These are phyloP conservation scores for Lentinula detonsa DNA, from an alignment of 768 basidiomycete genomes.

Conservation along the genomic window DNA sequence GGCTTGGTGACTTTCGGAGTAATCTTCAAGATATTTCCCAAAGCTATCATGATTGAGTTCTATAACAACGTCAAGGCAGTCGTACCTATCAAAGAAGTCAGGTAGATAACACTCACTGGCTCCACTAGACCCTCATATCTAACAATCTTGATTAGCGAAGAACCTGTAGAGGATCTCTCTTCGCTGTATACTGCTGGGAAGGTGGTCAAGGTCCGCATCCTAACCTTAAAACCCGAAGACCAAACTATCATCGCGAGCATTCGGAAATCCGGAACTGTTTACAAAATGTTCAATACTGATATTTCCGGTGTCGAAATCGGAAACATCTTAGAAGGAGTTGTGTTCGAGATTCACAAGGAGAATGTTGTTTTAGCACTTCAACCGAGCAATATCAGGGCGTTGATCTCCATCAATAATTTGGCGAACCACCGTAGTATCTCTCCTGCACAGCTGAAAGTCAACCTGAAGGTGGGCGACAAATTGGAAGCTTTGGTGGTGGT, in stretches of 20 bases:
- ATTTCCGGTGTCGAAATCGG: slow-evolving; percentile 77
- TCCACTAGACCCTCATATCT: neutral
- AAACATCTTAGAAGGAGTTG: slow-evolving; percentile 57
- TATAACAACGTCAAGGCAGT: slow-evolving; percentile 84
- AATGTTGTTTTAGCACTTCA: slow-evolving; percentile 72
- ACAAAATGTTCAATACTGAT: slow-evolving; percentile 44
- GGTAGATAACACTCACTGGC: slow-evolving; percentile 36
- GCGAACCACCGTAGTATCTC: slow-evolving; percentile 73
- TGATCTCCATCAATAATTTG: slow-evolving; percentile 83
- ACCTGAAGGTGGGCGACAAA: slow-evolving; percentile 62
- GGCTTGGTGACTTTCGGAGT: slow-evolving; percentile 78
- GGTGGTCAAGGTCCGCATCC: slow-evolving; percentile 79
- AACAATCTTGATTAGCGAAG: slow-evolving; percentile 48
- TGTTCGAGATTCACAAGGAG: slow-evolving; percentile 82
- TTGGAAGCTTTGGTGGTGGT: slow-evolving; percentile 83
- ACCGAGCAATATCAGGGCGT: slow-evolving; percentile 64
- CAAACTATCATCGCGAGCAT: slow-evolving; percentile 78
- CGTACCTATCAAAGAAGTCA: slow-evolving; percentile 76
- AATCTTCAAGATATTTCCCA: slow-evolving; percentile 78
- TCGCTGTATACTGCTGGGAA: slow-evolving; percentile 75
- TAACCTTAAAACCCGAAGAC: slow-evolving; percentile 51
- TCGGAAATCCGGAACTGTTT: slow-evolving; percentile 62
- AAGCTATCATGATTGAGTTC: slow-evolving; percentile 80
- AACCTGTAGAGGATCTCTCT: slow-evolving; percentile 43
- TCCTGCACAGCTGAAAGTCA: slow-evolving; percentile 55